These are phyloP conservation scores for Rhizomucor pusillus DNA, from an alignment of 371 early-diverging fungal genomes.

Conservation along the genomic window DNA sequence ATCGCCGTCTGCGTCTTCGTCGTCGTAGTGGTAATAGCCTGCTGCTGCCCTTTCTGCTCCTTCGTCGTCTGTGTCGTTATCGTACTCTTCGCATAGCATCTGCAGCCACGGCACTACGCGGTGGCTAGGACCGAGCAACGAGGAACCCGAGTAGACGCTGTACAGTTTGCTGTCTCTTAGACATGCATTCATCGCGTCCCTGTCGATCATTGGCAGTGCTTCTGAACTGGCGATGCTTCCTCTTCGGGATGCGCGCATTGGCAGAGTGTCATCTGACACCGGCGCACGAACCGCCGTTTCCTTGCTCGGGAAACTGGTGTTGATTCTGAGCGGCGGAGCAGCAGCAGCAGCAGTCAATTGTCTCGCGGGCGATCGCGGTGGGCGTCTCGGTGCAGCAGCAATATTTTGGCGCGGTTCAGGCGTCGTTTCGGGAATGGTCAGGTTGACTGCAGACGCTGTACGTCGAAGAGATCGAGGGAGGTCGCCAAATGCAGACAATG, in stretches of 20 bases:
- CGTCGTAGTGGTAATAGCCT: not conserved
- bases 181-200: not conserved
- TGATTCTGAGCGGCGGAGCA: conserved; percentile 1
- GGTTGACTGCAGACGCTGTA: conserved; percentile 4
- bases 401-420: too few relatives aligned
- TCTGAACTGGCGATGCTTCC: conserved; percentile 10
- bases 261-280: conserved; percentile 1
- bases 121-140: not conserved
- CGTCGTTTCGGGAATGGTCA: not conserved
- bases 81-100: not conserved
- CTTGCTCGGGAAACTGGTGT: conserved; percentile 3
- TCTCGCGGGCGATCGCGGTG: conserved; percentile 3
- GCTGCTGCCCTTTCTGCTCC: not conserved
- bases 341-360: not conserved
- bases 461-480: not conserved
- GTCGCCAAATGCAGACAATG: conserved; percentile 9
- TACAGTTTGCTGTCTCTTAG: too few relatives aligned
- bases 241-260: not conserved
- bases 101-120: conserved; percentile 5
- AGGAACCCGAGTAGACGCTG: too few relatives aligned
- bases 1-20: conserved; percentile 21
- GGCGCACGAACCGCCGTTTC: not conserved
- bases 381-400: conserved; percentile 7
- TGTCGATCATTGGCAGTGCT: conserved; percentile 10
- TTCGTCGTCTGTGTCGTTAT: too few relatives aligned